These are phyloP conservation scores for Prunus armeniaca DNA, from an alignment of 306 rosid species.

Conservation along the genomic window DNA sequence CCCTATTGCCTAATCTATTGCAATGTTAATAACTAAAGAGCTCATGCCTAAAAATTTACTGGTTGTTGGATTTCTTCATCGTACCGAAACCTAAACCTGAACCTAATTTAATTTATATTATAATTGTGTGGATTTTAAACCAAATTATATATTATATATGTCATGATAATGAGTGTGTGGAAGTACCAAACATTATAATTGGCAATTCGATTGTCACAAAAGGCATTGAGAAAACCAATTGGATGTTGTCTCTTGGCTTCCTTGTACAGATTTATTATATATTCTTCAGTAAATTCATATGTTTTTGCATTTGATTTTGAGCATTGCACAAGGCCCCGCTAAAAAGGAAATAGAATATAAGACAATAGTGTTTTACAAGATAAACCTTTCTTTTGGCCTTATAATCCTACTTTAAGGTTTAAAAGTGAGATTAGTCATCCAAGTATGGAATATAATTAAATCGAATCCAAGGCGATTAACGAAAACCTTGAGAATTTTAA, in stretches of 20 bases:
- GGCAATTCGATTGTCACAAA: neutral
- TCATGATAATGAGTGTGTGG: neutral
- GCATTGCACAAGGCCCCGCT: neutral
- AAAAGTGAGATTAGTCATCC: slow-evolving; percentile 16
- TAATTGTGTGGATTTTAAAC: neutral
- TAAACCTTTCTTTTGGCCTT: slow-evolving; percentile 2
- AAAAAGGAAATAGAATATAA: neutral
- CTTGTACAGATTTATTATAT: neutral
- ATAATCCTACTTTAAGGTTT: neutral
- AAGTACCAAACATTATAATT: neutral
- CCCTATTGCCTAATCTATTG: neutral
- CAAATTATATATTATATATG: neutral
- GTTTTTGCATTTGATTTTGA: neutral
- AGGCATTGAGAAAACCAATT: neutral
- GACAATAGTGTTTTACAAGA: neutral
- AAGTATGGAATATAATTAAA: slow-evolving; percentile 2
- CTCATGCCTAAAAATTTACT: neutral
- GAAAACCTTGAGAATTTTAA: neutral
- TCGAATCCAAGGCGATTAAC: slow-evolving; percentile 6
- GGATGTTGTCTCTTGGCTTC: neutral
- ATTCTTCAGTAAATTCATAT: neutral
- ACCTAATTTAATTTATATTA: too few relatives aligned
- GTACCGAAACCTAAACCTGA: too few relatives aligned
- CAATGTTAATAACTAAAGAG: neutral
- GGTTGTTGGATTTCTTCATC: neutral